Evolutionary conservation across 176 grass and related monocot genomes (phyloP).

Genomic region (Phoenix roebelenii): DNA sequence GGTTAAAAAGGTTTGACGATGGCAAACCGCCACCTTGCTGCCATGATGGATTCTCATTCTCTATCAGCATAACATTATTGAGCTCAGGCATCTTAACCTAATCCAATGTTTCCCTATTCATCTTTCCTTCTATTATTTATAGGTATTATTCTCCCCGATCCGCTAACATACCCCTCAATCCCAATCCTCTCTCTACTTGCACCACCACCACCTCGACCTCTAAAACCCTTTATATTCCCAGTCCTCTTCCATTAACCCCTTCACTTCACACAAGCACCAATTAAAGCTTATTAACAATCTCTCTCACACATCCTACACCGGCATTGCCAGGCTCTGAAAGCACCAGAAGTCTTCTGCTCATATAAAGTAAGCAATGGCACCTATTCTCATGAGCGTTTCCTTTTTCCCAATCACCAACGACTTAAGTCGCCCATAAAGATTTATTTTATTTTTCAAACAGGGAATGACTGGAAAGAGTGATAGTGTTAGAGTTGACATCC

Average conservation of each 20-base stretch:
- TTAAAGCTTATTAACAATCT: background rate
- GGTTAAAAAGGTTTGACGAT: constrained; percentile 3
- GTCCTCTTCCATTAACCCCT: constrained; percentile 17
- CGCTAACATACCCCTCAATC: constrained; percentile 24
- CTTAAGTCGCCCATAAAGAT: no score
- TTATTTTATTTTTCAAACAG: background rate
- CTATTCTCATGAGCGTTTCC: no score
- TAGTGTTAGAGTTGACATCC: constrained; percentile 57
- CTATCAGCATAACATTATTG: constrained; percentile 56
- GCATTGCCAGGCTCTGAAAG: no score
- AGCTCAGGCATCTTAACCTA: constrained; percentile 45
- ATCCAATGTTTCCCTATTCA: constrained; percentile 19
- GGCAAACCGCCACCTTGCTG: constrained; percentile 20
- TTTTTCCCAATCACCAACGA: no score
- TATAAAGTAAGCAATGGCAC: no score
- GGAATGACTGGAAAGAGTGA: constrained; percentile 79
- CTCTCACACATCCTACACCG: no score
- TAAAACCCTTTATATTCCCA: constrained; percentile 42
- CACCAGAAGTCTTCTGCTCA: no score
- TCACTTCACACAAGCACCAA: constrained; percentile 23
- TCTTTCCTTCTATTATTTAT: constrained; percentile 30
- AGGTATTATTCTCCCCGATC: constrained; percentile 33
- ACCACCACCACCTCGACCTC: constrained; percentile 17
- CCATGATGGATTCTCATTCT: constrained; percentile 37
- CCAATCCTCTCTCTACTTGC: constrained; percentile 38